These are phyloP conservation scores for Clausena lansium DNA, from an alignment of 345 rosid genomes.

Conservation along the genomic window DNA sequence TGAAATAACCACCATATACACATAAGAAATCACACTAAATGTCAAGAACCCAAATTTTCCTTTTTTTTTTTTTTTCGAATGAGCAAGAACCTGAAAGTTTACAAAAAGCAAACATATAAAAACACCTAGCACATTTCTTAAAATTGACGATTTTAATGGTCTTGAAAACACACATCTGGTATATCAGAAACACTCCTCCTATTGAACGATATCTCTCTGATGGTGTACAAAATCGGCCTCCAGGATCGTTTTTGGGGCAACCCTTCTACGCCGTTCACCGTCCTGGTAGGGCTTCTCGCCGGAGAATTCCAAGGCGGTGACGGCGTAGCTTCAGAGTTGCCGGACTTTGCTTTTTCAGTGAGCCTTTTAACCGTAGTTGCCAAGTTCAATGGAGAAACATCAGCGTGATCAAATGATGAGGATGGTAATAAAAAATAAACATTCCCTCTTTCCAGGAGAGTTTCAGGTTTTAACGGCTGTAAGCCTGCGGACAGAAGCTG, in stretches of 20 bases:
- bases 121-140: too few species aligned
- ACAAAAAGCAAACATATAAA: neutral
- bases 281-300: neutral
- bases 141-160: neutral
- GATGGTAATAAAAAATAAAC: conserved; percentile 45
- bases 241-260: conserved; percentile 13
- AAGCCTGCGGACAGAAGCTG: conserved; percentile 31
- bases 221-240: conserved; percentile 51
- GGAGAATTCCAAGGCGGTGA: neutral
- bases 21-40: too few species aligned
- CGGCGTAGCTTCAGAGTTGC: neutral
- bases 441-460: conserved; percentile 34
- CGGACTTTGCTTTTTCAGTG: conserved; percentile 33
- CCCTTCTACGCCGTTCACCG: neutral
- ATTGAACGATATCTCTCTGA: conserved; percentile 40
- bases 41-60: too few species aligned
- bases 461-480: conserved; percentile 28
- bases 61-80: too few species aligned
- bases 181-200: conserved; percentile 41
- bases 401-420: conserved; percentile 27
- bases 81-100: too few species aligned
- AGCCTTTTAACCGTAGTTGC: conserved; percentile 36
- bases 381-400: conserved; percentile 39
- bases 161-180: neutral
- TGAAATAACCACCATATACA: too few species aligned